Conservation (phyloP, 2,329 filamentous ascomycete genomes). For the Pseudomassariella vexata region DNA sequence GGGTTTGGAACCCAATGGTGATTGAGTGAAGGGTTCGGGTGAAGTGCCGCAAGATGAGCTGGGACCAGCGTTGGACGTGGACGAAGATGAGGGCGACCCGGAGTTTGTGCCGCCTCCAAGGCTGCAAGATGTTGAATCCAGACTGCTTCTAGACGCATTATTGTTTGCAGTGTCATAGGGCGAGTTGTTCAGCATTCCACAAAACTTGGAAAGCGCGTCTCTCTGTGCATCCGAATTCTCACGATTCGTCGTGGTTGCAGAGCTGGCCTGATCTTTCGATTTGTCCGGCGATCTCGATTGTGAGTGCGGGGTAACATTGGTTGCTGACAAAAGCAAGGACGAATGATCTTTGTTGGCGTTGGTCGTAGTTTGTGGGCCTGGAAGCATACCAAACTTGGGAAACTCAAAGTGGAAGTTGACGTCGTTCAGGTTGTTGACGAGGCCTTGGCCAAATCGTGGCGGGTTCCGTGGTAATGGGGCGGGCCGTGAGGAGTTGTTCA, state of each 20-base stretch:
- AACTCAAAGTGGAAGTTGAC: constrained; percentile 95
- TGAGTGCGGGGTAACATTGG: constrained; percentile 10
- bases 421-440: constrained; percentile 57
- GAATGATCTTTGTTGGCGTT: constrained; percentile 10
- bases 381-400: constrained; percentile 80
- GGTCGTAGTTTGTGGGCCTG: constrained; percentile 32
- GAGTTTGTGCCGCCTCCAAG: constrained; percentile 47
- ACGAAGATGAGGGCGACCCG: constrained; percentile 60
- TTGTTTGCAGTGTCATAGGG: constrained; percentile 35
- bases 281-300: constrained; percentile 24
- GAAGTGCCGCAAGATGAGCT: constrained; percentile 71
- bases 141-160: constrained; percentile 41
- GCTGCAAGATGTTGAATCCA: constrained; percentile 45
- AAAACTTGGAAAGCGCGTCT: constrained; percentile 49
- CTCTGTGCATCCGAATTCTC: constrained; percentile 29
- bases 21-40: constrained; percentile 69
- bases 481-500: constrained; percentile 26
- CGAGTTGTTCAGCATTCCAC: constrained; percentile 47
- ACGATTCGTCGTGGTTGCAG: constrained; percentile 27
- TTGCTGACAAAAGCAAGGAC: constrained; percentile 7
- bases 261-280: constrained; percentile 23
- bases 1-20: constrained; percentile 60
- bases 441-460: constrained; percentile 36
- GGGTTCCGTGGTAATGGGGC: constrained; percentile 30
- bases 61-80: constrained; percentile 52